Base-by-base conservation (phyloP, 129 eudicot genomes). In the Escallonia rubra region DNA sequence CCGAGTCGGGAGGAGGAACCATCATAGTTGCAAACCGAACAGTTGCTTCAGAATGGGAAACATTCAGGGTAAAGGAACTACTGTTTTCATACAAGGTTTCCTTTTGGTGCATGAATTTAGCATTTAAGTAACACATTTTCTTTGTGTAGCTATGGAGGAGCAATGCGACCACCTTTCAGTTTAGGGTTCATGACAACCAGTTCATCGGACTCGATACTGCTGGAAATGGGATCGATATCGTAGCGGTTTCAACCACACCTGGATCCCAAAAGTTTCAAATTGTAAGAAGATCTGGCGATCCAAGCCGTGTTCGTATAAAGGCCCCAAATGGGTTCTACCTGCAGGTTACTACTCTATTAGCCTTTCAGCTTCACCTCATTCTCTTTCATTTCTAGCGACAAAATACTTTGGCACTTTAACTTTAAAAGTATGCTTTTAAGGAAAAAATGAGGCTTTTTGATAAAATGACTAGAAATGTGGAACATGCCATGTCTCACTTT, bases 21-120 rank as follows among this genome's bases (percentile, higher is more conserved):
- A 80, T 70, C 57, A 47, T 90, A 58, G 95, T 82, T 64, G 95
- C 91, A 4, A 86, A 86, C 79, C 68, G 95, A 59, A 15, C 81
- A 4, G 43, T 74, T 60, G 88, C 96, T 65, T 90, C 97, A 0
- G 85, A 84, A 14, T 90, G 97, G 95, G 95, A 90, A 76, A 78
- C 95, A 38, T 90, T 87, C 69, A 63, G 67, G 12, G 96, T 90
- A 83, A 43, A 0, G 34, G 34, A 23, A 23, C 34, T 23, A 23
- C 34, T 1, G 34, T 23, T 23, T 23, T 23, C 34, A 23, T 23
- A 23, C 34, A 23, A 23, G 34, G 34, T 23, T 23, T 23, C 34
- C 34, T 23, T 23, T 23, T 23, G 34, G 34, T 23, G 34, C 34
- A 23, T 23, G 34, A 23, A 23, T 23, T 23, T 23, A 23, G 34